Evolutionary conservation across 306 rosid species (phyloP), one percentile per base, ranked within the genome.

Genomic region (Vigna mungo): DNA sequence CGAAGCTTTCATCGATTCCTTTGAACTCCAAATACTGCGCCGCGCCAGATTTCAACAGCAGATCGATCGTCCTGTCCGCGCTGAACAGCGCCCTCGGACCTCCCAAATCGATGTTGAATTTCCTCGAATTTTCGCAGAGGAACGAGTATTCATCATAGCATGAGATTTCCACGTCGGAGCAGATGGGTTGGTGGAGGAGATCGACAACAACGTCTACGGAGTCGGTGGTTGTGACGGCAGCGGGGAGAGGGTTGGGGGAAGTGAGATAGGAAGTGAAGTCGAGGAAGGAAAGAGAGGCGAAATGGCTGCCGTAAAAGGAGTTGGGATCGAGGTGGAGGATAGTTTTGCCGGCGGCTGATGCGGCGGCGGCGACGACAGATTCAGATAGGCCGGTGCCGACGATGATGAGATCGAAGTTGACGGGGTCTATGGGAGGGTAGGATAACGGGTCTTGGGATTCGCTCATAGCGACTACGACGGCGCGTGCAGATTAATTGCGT

Each of bases 241-340:
- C 5, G 78, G 81, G 0, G 25, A 88, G 76, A 27, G 66, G 15
- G 65, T 71, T 78, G 25, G 88, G 84, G 36, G 88, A 88, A 58
- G 75, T 86, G 77, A 92, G 92, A 84, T 84, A 87, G 48, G 89
- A 63, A 14, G 95, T 80, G 74, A 94, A 81, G 16, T 89, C 92
- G 49, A 79, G 72, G 46, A 89, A 86, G 49, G 88, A 36, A 15
- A 85, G 93, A 18, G 97, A 86, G 65, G 96, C 85, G 36, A 84
- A 94, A 65, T 90, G 91, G 75, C 88, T 78, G 12, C 98, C 96
- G 49, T 92, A 94, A 80, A 85, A 90, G 68, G 86, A 18, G 66
- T 92, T 92, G 13, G 90, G 90, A 60, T 92, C 98, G 17, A 94
- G 85, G 86, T 92, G 98, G 87, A 94, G 93, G 52, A 94, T 82